Base-by-base conservation (phyloP, 1,284 basidiomycete species). In the Exobasidium rhododendri region DNA sequence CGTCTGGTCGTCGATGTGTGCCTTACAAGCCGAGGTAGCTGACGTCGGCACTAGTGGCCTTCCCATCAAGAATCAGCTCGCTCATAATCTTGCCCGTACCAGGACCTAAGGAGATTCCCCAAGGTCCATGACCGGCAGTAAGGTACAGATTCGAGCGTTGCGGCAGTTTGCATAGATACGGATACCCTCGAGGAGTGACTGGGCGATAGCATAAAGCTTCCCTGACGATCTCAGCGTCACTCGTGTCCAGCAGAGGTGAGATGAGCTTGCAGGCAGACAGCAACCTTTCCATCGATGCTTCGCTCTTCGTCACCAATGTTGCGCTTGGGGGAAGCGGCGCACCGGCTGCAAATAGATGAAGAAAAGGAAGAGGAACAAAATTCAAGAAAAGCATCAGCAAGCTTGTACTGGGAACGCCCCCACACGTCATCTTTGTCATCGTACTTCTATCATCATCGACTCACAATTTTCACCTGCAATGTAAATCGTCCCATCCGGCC, bases 151-250 rank as follows among this genome's bases (percentile, higher is more conserved):
- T 40, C 7, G 35, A 17, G 7, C 17, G 35, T 40, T 84, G 76
- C 66, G 81, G 80, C 13, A 84, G 84, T 29, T 67, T 69, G 14
- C 85, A 77, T 40, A 85, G 74, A 1, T 84, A 84, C 50, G 82
- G 75, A 0, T 84, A 84, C 0, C 78, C 80, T 40, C 82, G 71
- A 58, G 81, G 80, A 3, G 83, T 82, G 49, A 85, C 82, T 4
- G 84, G 85, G 28, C 85, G 77, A 73, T 81, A 86, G 75, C 85
- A 86, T 0, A 84, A 83, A 68, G 85, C 84, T 58, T 82, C 80
- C 10, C 80, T 78, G 46, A 80, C 74, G n/a, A 83, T 40, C 7
- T 17, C 17, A 17, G 35, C 69, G 4, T 59, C 59, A 0, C 69
- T 68, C 40, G 79, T 79, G 0, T 74, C 79, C 1, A 79, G 76